Evolutionary conservation across 441 rosid genomes (phyloP), one percentile per base, ranked within the genome.

Genomic region (Viola pubescens): DNA sequence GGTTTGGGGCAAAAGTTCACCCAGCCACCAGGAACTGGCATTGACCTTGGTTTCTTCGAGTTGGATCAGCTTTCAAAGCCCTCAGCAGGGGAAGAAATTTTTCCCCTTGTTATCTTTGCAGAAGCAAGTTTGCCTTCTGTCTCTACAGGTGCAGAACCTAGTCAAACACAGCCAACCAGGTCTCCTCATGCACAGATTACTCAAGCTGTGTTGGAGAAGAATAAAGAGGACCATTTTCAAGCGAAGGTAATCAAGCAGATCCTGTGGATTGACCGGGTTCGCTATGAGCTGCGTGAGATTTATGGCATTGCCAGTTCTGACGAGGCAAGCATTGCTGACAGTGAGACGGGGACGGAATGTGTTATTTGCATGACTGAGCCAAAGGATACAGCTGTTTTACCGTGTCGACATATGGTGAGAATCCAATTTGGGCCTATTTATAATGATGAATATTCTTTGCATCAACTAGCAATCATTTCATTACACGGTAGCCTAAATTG

Each of bases 321-420:
- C 13, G 70, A 64, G 12, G 77, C 73, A 9, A 79, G 75, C 39
- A 71, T 79, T 69, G 80, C 82, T 46, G 88, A 79, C 37, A 75
- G 68, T 73, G 88, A 78, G 62, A 57, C 77, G 2, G 95, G 94
- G 56, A 81, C 83, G 71, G 95, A 91, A 57, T 91, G 98, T 66
- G 83, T 85, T 41, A 87, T 91, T 54, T 91, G 97, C 83, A 77
- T 82, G 86, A 80, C 85, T 48, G 91, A 89, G 69, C 88, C 85
- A 4, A 82, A 83, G 77, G 87, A 85, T 71, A 91, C 95, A 1
- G 83, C 91, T 11, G 77, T 81, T 14, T 68, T 91, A 61, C 97
- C 98, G 56, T 89, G 97, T 76, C 77, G 97, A 56, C 95, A 91
- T 77, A 77, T 89, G 97, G 98, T 87, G 73, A 81, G 82, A 46